Evolutionary conservation across 2,329 filamentous ascomycete genomes (phyloP), one percentile per base, ranked within the genome.

Genomic region (Chrysoporthe cubensis): DNA sequence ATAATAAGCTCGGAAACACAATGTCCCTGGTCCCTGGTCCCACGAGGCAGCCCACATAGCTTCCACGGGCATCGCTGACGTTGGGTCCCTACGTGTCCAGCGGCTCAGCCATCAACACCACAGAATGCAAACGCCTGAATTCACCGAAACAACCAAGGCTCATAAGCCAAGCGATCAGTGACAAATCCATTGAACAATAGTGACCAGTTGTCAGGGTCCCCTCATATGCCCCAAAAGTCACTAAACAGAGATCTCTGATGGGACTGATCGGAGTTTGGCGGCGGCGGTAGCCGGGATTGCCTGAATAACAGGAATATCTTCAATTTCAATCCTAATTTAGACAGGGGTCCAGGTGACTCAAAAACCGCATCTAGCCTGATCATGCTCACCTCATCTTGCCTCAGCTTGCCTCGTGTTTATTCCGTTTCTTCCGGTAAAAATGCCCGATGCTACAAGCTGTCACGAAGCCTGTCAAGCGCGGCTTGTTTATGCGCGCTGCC

Each of bases 31-130:
- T 46, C 48, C 48, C 48, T 52, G 21, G 7, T 14, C 18, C 48
- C 48, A 32, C 48, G 48, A 52, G 48, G 48, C 48, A 52, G 48
- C 48, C 48, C 50, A 54, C 50, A 54, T 54, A 32, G 13, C 50
- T 13, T 54, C 26, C 26, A 26, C 26, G 26, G 26, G 26, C 26
- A 26, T 26, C 26, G 26, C 26, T 26, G 26, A 26, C 26, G 26
- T 26, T 26, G 26, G 26, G 26, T 26, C 26, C 26, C 26, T 26
- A 26, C 26, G 26, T 26, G 26, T 26, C 26, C 26, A 26, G 26
- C 26, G 26, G 26, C 26, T 26, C 26, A 26, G 26, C 26, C 26
- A 26, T 26, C 26, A 26, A 26, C 26, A 26, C 26, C 26, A 26
- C 26, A 26, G 26, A 26, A 26, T 26, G 26, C 26, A 26, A 26